Base-by-base conservation (phyloP, 176 grass and related monocot genomes). In the Lolium multiflorum region DNA sequence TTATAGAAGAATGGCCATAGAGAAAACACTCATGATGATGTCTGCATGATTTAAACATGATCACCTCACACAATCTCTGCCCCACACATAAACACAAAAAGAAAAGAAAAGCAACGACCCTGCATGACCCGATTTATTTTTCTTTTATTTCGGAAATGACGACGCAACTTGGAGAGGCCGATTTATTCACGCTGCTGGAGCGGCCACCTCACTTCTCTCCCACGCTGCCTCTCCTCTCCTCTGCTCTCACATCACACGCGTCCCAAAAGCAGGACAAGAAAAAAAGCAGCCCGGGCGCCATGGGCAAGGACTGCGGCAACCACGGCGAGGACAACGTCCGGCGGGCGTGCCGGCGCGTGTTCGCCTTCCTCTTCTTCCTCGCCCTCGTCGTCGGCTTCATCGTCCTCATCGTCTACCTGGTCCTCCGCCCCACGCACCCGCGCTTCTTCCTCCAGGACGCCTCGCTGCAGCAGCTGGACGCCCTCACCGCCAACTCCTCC, bases 401-500 rank as follows among this genome's bases (percentile, higher is more conserved):
- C 81, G 81, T 77, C 38, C 85, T 98, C 24, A 86, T 95, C 82
- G 21, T 92, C 18, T 95, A 79, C 91, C 96, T 98, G 0, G 59
- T 80, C 4, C 91, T 98, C 70, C 95, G 91, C 51, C 95, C 95
- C 4, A 95, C 91, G 0, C 94, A 92, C 83, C 95, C 95, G 48
- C 76, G 88, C 9, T 95, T 98, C 91, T 93, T 83, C 85, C 91
- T 98, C 37, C 93, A 92, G 65, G 91, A 98, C 88, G 96, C 91
- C 0, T 8, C 85, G 0, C 87, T 98, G n/a, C 43, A 58, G 2
- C 76, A 91, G 54, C 85, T 94, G 16, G 81, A 85, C 78, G 72
- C 25, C 13, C 38, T 77, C 28, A 6, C 86, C 82, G 86, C 92
- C 76, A 90, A 92, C 80, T 7, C 39, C 47, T 82, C 89, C 2